Evolutionary conservation across 352 stramenopile genomes (phyloP).

Genomic region (Pythium scleroteichum): DNA sequence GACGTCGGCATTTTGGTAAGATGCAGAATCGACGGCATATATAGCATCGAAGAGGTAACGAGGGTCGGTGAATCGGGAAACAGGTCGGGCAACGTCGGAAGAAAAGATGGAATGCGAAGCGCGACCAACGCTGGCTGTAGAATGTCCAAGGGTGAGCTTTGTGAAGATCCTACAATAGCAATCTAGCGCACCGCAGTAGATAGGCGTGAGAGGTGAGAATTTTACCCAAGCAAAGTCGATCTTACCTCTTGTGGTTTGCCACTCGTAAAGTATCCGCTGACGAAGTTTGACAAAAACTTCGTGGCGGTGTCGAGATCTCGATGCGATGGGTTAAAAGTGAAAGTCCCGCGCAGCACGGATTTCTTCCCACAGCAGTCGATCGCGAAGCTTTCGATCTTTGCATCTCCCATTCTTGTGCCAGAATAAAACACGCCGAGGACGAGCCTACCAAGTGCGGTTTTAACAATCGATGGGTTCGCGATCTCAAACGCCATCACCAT

Average conservation of each 20-base stretch:
- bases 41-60: slow-evolving; percentile 75
- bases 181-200: slow-evolving; percentile 39
- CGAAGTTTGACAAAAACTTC: slow-evolving; percentile 84
- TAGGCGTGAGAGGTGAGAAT: not conserved
- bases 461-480: slow-evolving; percentile 70
- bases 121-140: slow-evolving; percentile 57
- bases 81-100: slow-evolving; percentile 60
- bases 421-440: slow-evolving; percentile 55
- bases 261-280: slow-evolving; percentile 77
- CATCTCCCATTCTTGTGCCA: slow-evolving; percentile 51
- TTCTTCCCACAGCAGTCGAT: slow-evolving; percentile 64
- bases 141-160: slow-evolving; percentile 61
- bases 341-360: slow-evolving; percentile 56
- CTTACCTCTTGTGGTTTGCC: slow-evolving; percentile 62
- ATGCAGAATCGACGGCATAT: slow-evolving; percentile 73
- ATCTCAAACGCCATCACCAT: slow-evolving; percentile 74
- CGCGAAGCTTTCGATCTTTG: slow-evolving; percentile 59
- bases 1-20: slow-evolving; percentile 68
- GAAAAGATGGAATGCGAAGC: slow-evolving; percentile 54
- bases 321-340: slow-evolving; percentile 51
- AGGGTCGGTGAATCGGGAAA: slow-evolving; percentile 73
- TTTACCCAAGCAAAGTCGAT: not conserved
- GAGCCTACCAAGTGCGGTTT: slow-evolving; percentile 55
- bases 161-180: slow-evolving; percentile 50
- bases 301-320: slow-evolving; percentile 35